Evolutionary conservation across 192 early-diverging fungal species (phyloP), one percentile per base, ranked within the genome.

Genomic region (Entomortierella beljakovae): DNA sequence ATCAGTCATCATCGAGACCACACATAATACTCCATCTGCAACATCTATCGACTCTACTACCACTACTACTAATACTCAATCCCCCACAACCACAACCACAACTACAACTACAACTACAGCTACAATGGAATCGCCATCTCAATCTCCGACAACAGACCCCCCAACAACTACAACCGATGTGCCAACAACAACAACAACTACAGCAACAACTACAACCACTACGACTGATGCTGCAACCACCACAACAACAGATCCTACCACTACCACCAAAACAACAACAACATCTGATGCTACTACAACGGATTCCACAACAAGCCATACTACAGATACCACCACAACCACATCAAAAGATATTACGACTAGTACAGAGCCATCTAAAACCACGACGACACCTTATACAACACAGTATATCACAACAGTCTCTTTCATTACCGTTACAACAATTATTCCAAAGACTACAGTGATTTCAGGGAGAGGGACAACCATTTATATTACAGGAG

Each of bases 331-430:
- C 6, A 70, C 68, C 15, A 33, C 64, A 34, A 33, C 55, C 23
- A 60, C 50, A 57, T 26, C 64, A 7, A 10, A 33, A 6, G 37
- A 3, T 48, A 18, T 54, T 23, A 29, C 4, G 4, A 65, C 64
- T 10, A 67, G 53, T 16, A 66, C 52, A 31, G 50, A 53, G 23
- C 35, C 62, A 6, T 50, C 62, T 51, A 26, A n/a, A 33, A 59
- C 58, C 26, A 46, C 65, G 10, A 69, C 22, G 25, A 59, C 74
- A 23, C 66, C 75, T 11, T 79, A 70, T 57, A 79, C 75, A 11
- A 79, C 75, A 5, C 75, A 40, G 4, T 79, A 60, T 28, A 51
- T 79, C 37, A 65, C 67, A 18, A 79, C 75, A 10, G 8, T 65
- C 16, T 59, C 67, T 0, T 22, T 68, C 31, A 22, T 79, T 28